These are phyloP conservation scores for Porpolomopsis calyptriformis DNA, from an alignment of 768 basidiomycete species.

Conservation along the genomic window DNA sequence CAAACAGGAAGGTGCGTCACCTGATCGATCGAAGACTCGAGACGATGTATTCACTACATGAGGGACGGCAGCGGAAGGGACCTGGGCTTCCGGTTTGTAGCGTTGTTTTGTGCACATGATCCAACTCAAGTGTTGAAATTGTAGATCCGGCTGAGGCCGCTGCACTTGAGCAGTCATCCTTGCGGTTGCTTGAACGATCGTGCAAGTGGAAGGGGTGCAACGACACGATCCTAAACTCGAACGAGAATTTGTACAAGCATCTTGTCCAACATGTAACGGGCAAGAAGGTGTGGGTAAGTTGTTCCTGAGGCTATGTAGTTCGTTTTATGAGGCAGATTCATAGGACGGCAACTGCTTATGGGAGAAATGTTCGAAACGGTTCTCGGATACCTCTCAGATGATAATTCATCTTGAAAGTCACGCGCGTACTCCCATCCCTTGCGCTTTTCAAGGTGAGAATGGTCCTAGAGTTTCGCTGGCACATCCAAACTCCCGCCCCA, in stretches of 20 bases:
- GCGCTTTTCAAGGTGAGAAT: slow-evolving; percentile 42
- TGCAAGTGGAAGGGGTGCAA: slow-evolving; percentile 58
- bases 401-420: slow-evolving; percentile 46
- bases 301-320: neutral
- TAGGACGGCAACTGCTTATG: slow-evolving; percentile 23
- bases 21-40: neutral
- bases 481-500: slow-evolving; percentile 10
- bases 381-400: slow-evolving; percentile 26
- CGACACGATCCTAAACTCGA: slow-evolving; percentile 43
- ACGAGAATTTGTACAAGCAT: slow-evolving; percentile 40
- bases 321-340: neutral
- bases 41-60: neutral
- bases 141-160: slow-evolving; percentile 35
- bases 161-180: slow-evolving; percentile 37
- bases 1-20: neutral
- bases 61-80: neutral
- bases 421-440: slow-evolving; percentile 30
- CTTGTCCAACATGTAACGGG: slow-evolving; percentile 29
- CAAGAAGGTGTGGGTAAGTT: slow-evolving; percentile 8
- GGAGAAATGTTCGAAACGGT: slow-evolving; percentile 42
- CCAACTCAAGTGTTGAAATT: neutral
- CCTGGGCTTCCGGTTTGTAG: slow-evolving; percentile 3
- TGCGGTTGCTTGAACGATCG: slow-evolving; percentile 32
- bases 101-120: slow-evolving; percentile 5
- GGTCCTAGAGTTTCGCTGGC: neutral